Base-by-base conservation (phyloP, 441 rosid genomes). In the Arabidopsis hybrid region DNA sequence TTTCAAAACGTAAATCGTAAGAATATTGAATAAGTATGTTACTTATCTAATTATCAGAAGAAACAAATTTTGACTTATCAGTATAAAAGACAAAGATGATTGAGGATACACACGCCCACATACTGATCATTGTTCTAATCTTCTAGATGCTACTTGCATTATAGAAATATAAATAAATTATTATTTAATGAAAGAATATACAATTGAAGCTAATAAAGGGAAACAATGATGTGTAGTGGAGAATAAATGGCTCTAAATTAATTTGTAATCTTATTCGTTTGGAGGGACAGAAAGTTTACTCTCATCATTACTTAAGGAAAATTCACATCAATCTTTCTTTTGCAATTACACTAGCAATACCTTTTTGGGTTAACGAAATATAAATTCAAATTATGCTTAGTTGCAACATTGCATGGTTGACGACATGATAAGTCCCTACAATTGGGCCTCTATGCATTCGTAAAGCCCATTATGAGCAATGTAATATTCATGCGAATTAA, bases 221-320 rank as follows among this genome's bases (percentile, higher is more conserved):
- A 31, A 18, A 35, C 11, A 69, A 47, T 76, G 60, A 76, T 76
- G 61, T 21, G 68, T 71, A 65, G 67, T 77, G 76, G 72, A 65
- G 76, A 71, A 65, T 58, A 70, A 65, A 65, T 58, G 51, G 46
- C 42, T 56, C 18, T 65, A 40, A 18, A 71, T 58, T 34, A 42
- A 18, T 65, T 21, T 38, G 34, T 71, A 65, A 50, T n/a, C 4
- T 64, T 64, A 65, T 70, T 60, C 40, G 13, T 43, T 59, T 71
- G 36, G 62, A 59, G 72, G 76, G 42, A 77, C 67, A 71, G 11
- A 77, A 76, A 71, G 80, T 50, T 65, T 51, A 51, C 43, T 72
- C 32, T 53, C 72, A 77, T 77, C 69, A 77, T 77, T 65, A 65
- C 73, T 66, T 71, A 29, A 77, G 72, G 72, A 77, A 65, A 60